A percentile compares a stretch with the other conserved stretches of the same genome.
phyloP scores from a whole-genome alignment of 1,284 basidiomycete genomes.

The Kwoniella shivajii region DNA sequence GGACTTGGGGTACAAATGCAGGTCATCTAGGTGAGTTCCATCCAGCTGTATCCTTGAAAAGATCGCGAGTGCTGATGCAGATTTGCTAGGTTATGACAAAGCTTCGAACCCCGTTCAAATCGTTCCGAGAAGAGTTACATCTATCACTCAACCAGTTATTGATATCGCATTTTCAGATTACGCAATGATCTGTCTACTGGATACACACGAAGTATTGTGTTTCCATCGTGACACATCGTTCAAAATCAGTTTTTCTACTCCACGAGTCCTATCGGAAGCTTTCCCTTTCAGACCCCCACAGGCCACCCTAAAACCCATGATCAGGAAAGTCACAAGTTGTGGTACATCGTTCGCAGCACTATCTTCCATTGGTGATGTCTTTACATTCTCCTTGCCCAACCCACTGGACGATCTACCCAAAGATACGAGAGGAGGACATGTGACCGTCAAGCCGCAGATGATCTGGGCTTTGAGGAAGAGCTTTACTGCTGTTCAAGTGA shows the following conservation, averaged over 20 bases:
- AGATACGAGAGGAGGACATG: conserved; percentile 49
- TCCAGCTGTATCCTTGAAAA: neutral
- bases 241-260: conserved; percentile 74
- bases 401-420: conserved; percentile 54
- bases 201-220: conserved; percentile 76
- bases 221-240: conserved; percentile 75
- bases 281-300: conserved; percentile 78
- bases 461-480: conserved; percentile 86
- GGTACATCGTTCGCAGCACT: conserved; percentile 84
- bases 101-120: conserved; percentile 75
- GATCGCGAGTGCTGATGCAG: neutral
- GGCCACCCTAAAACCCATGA: conserved; percentile 67
- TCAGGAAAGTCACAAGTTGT: conserved; percentile 77
- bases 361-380: conserved; percentile 86
- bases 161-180: conserved; percentile 74
- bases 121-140: conserved; percentile 79
- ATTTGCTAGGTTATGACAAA: conserved; percentile 69
- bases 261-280: conserved; percentile 71
- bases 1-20: conserved; percentile 93
- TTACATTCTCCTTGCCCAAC: conserved; percentile 69
- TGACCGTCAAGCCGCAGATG: conserved; percentile 76
- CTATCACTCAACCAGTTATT: conserved; percentile 69
- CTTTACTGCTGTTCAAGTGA: conserved; percentile 76
- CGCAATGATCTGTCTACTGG: conserved; percentile 76
- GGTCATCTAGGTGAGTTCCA: conserved; percentile 78